Evolutionary conservation across 306 rosid species (phyloP).

Genomic region (Inga oerstediana): DNA sequence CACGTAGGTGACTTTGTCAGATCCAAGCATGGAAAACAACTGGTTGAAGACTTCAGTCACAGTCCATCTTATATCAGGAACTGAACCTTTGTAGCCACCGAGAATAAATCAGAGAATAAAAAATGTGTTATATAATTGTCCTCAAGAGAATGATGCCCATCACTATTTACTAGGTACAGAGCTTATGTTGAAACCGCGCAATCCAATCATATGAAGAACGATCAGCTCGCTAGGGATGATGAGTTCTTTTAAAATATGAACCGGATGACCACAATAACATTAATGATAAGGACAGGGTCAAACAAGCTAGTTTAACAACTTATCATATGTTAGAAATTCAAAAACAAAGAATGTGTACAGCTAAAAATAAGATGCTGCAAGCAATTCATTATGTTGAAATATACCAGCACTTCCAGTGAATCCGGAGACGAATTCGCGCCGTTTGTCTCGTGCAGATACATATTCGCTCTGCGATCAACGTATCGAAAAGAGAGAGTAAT

Average conservation of each 20-base stretch:
- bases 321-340: conserved; percentile 1
- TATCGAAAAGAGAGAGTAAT: background rate
- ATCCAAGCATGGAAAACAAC: conserved; percentile 11
- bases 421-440: conserved; percentile 91
- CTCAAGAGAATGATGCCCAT: background rate
- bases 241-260: background rate
- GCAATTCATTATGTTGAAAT: conserved; percentile 24
- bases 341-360: background rate
- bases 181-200: background rate
- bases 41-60: background rate
- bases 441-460: conserved; percentile 84
- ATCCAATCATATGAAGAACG: background rate
- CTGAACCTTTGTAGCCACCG: background rate
- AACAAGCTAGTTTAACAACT: conserved; percentile 4
- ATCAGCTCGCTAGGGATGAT: background rate
- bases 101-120: background rate
- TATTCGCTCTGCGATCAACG: conserved; percentile 84
- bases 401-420: conserved; percentile 96
- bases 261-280: background rate
- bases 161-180: background rate
- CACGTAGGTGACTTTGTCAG: background rate
- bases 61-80: conserved; percentile 5
- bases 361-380: background rate
- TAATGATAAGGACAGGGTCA: background rate
- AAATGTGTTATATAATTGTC: too few relatives aligned